These are phyloP conservation scores for Amanita fuliginea DNA, from an alignment of 768 basidiomycete genomes.

Conservation along the genomic window DNA sequence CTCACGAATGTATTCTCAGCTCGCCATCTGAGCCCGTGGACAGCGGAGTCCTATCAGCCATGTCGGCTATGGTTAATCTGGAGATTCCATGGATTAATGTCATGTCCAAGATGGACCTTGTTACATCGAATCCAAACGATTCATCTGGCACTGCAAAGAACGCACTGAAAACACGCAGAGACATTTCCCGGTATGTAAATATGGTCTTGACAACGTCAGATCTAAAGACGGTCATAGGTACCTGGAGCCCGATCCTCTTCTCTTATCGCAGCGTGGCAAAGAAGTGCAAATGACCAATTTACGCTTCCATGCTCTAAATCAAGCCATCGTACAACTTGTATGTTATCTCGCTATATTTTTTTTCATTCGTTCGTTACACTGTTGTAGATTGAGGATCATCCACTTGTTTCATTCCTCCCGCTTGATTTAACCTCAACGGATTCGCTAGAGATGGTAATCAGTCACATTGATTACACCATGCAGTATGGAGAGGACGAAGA, in stretches of 20 bases:
- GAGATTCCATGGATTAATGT: slow-evolving; percentile 96
- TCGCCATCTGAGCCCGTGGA: slow-evolving; percentile 4
- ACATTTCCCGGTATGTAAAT: slow-evolving; percentile 68
- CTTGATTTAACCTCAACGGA: slow-evolving; percentile 86
- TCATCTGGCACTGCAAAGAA: slow-evolving; percentile 53
- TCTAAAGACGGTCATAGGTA: slow-evolving; percentile 39
- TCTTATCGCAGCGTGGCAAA: slow-evolving; percentile 52
- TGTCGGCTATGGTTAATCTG: slow-evolving; percentile 98
- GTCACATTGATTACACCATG: slow-evolving; percentile 96
- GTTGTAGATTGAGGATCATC: slow-evolving; percentile 91
- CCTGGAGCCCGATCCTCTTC: slow-evolving; percentile 90
- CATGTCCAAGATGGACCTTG: slow-evolving; percentile 99
- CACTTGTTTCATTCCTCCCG: slow-evolving; percentile 93
- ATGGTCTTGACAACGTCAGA: background rate
- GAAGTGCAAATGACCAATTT: slow-evolving; percentile 51
- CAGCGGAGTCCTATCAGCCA: slow-evolving; percentile 91
- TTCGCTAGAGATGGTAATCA: slow-evolving; percentile 81
- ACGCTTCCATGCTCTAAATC: slow-evolving; percentile 87
- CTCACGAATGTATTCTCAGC: background rate
- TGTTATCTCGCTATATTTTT: slow-evolving; percentile 78
- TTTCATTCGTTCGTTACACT: slow-evolving; percentile 23
- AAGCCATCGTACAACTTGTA: slow-evolving; percentile 91
- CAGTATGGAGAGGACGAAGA: slow-evolving; percentile 99
- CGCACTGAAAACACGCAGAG: slow-evolving; percentile 59
- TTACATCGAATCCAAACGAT: slow-evolving; percentile 56